Percentiles rank a stretch among this genome's conserved stretches.
These are phyloP conservation scores for Colletotrichum sp. DNA, from an alignment of 2,329 filamentous ascomycete genomes.

Conservation along the genomic window DNA sequence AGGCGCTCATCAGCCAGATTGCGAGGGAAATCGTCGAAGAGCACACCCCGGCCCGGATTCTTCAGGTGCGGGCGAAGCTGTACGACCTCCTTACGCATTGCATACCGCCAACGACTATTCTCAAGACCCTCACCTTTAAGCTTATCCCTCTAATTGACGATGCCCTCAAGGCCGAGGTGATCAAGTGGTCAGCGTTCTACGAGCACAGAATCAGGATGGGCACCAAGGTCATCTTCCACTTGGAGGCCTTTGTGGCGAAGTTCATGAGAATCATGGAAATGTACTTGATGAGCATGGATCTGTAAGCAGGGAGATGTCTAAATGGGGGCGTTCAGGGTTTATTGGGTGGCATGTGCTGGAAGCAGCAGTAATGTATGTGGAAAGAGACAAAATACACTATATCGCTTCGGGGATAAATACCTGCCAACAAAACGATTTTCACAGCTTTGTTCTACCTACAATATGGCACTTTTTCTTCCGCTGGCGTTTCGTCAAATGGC, in stretches of 20 bases:
- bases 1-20: slow-evolving; percentile 85
- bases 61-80: slow-evolving; percentile 90
- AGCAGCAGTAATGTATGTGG: background rate
- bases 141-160: slow-evolving; percentile 88
- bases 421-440: background rate
- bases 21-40: slow-evolving; percentile 95
- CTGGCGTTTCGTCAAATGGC: background rate
- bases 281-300: slow-evolving; percentile 86
- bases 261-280: slow-evolving; percentile 97
- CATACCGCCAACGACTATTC: slow-evolving; percentile 91
- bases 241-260: slow-evolving; percentile 98
- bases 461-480: background rate
- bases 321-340: slow-evolving; percentile 28
- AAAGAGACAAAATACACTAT: background rate
- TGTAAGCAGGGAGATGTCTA: slow-evolving; percentile 41
- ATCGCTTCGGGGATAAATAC: background rate
- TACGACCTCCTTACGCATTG: slow-evolving; percentile 98
- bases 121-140: slow-evolving; percentile 95
- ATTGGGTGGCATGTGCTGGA: background rate
- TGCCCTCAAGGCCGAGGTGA: slow-evolving; percentile 85
- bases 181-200: slow-evolving; percentile 96
- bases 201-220: slow-evolving; percentile 93
- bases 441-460: background rate
- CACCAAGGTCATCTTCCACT: slow-evolving; percentile 95
- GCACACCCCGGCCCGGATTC: slow-evolving; percentile 85